A percentile compares a stretch with the other conserved stretches of the same genome.
Evolutionary conservation across 371 early-diverging fungal species (phyloP).

Genomic region (Mucor indicus): DNA sequence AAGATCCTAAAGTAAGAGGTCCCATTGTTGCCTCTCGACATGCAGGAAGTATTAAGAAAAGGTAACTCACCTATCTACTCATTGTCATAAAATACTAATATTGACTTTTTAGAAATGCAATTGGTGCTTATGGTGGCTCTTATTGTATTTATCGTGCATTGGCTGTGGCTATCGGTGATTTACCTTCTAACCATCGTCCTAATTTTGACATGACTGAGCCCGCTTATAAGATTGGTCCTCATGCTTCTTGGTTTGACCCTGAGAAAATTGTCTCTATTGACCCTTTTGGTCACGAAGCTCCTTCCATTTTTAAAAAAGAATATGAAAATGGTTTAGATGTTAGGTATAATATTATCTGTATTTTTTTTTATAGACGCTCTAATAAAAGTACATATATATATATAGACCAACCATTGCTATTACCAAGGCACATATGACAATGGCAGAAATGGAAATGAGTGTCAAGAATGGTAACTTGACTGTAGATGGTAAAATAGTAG

Average conservation of each 20-base stretch:
- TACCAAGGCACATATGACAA: constrained; percentile 92
- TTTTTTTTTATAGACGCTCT: too few relatives aligned
- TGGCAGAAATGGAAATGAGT: constrained; percentile 85
- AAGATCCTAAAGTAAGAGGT: constrained; percentile 74
- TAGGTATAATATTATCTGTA: constrained; percentile 38
- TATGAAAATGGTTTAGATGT: constrained; percentile 79
- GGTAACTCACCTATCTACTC: constrained; percentile 34
- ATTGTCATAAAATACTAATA: background rate
- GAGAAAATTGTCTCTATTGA: constrained; percentile 93
- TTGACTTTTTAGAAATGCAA: constrained; percentile 66
- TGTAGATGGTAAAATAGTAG: constrained; percentile 83
- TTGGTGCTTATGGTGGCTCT: constrained; percentile 94
- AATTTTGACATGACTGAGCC: constrained; percentile 91
- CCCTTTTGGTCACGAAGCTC: constrained; percentile 87
- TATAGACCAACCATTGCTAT: constrained; percentile 87
- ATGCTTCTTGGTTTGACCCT: constrained; percentile 84
- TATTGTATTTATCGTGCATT: constrained; percentile 92
- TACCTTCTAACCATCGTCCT: constrained; percentile 81
- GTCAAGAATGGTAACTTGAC: constrained; percentile 62
- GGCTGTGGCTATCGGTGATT: constrained; percentile 90
- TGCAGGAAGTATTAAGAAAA: constrained; percentile 71
- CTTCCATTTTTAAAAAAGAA: constrained; percentile 58
- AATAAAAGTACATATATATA: too few relatives aligned
- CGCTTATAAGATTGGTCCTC: constrained; percentile 79
- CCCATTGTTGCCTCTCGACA: constrained; percentile 88